Percentiles rank a stretch among this genome's conserved stretches.
These are phyloP conservation scores for Mucor circinelloides DNA, from an alignment of 371 early-diverging fungal species.

Conservation along the genomic window DNA sequence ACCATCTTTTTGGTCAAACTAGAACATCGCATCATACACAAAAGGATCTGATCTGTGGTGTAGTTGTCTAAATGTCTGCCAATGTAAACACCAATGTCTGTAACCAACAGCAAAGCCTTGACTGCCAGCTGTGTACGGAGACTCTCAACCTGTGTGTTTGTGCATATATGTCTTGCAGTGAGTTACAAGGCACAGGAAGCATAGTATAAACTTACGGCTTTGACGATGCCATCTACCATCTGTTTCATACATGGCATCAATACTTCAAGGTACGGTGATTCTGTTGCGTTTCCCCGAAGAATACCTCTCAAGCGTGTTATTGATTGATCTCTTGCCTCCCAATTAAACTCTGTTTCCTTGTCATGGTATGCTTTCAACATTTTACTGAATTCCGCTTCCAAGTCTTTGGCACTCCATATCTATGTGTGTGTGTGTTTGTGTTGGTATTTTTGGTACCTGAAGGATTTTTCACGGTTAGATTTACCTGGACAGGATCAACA, in stretches of 20 bases:
- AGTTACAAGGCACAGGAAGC: neutral
- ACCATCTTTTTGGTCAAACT: constrained; percentile 46
- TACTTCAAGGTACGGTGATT: constrained; percentile 39
- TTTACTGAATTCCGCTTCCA: constrained; percentile 24
- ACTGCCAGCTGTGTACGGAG: constrained; percentile 50
- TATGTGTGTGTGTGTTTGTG: neutral
- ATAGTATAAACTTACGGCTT: constrained; percentile 35
- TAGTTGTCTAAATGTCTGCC: constrained; percentile 41
- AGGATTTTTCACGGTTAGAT: neutral
- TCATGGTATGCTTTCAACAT: constrained; percentile 28
- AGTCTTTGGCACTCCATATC: constrained; percentile 31
- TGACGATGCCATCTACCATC: constrained; percentile 51
- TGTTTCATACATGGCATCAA: constrained; percentile 34
- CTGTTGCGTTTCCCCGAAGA: constrained; percentile 45
- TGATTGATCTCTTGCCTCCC: constrained; percentile 37
- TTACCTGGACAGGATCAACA: constrained; percentile 31
- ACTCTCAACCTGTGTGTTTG: constrained; percentile 41
- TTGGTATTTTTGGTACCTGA: constrained; percentile 7
- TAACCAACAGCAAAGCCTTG: constrained; percentile 36
- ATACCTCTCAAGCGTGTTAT: constrained; percentile 29
- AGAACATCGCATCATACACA: constrained; percentile 44
- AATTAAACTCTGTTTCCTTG: constrained; percentile 42
- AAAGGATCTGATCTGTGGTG: constrained; percentile 39
- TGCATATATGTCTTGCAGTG: neutral
- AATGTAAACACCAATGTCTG: constrained; percentile 43